These are phyloP conservation scores for Discostella stelligera DNA, from an alignment of 352 stramenopile genomes.

Conservation along the genomic window DNA sequence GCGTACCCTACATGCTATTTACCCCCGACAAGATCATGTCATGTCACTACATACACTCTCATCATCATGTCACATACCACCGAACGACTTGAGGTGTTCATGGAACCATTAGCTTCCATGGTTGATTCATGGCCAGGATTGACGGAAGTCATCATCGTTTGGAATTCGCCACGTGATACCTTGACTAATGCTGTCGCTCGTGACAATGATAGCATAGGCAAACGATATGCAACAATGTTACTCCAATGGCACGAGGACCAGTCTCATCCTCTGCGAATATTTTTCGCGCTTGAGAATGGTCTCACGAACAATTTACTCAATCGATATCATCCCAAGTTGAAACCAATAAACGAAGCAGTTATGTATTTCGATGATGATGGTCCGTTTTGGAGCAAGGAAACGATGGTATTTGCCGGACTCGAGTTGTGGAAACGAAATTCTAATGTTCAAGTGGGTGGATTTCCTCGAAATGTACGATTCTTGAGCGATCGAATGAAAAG, in stretches of 20 bases:
- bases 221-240: constrained; percentile 40
- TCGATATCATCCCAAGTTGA: constrained; percentile 76
- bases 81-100: constrained; percentile 47
- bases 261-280: constrained; percentile 64
- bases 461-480: constrained; percentile 68
- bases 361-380: constrained; percentile 84
- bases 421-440: constrained; percentile 82
- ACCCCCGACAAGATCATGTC: constrained; percentile 48
- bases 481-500: constrained; percentile 60
- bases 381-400: constrained; percentile 72
- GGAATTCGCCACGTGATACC: constrained; percentile 68
- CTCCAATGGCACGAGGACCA: constrained; percentile 45
- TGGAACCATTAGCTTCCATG: constrained; percentile 42
- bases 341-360: constrained; percentile 73
- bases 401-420: constrained; percentile 62
- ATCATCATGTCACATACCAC: constrained; percentile 61
- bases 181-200: constrained; percentile 23
- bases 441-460: constrained; percentile 75
- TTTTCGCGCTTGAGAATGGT: constrained; percentile 75
- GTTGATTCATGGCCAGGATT: constrained; percentile 47
- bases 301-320: constrained; percentile 81
- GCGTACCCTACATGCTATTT: constrained; percentile 50
- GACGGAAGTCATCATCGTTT: constrained; percentile 77
- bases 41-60: constrained; percentile 54
- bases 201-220: constrained; percentile 22